Base-by-base conservation (phyloP, 768 basidiomycete genomes). In the Pseudohyphozyma bogoriensis region DNA sequence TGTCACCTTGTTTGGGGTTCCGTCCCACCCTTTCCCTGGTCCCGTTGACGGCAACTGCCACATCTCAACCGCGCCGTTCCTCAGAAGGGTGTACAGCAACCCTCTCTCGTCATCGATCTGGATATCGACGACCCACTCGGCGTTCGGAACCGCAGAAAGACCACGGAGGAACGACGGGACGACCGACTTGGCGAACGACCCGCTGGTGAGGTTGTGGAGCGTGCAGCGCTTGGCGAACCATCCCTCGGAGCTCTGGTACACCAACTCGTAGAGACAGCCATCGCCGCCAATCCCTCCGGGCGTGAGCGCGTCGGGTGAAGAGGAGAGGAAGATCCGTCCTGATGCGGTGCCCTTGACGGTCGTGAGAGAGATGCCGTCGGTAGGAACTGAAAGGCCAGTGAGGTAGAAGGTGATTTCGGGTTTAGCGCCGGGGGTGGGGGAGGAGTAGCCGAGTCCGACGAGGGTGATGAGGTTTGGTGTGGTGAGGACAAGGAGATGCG, bases 181-280 rank as follows among this genome's bases (percentile, higher is more conserved):
- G 60, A 74, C 80, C 56, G 70, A 89, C 86, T 72, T 87, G 15
- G 81, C 76, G 31, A 85, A 77, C 66, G 55, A 55, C 47, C 60
- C 60, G 8, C 50, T 40, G 4, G 58, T 61, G 49, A 66, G 88
- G 68, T 95, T 93, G 71, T 88, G 79, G 56, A 97, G 78, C 66
- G 86, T 83, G 26, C 88, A 82, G 52, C 84, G 80, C 73, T 89
- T 89, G 46, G 83, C 85, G 75, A 95, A 93, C 90, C 90, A 93
- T 0, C 87, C 85, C 69, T 91, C 87, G 63, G 80, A 85, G 67
- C 85, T 83, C 69, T 89, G 87, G 73, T 96, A 97, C 69, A 87
- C 85, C 45, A 97, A 74, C 73, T 96, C 93, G 73, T 93, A 95
- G 55, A 97, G 75, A 71, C 84, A 83, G 18, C 90, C 90, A 69